Percentiles rank a stretch among this genome's conserved stretches.
These are phyloP conservation scores for Rhynchospora pubera DNA, from an alignment of 176 grass and related monocot genomes.

Conservation along the genomic window DNA sequence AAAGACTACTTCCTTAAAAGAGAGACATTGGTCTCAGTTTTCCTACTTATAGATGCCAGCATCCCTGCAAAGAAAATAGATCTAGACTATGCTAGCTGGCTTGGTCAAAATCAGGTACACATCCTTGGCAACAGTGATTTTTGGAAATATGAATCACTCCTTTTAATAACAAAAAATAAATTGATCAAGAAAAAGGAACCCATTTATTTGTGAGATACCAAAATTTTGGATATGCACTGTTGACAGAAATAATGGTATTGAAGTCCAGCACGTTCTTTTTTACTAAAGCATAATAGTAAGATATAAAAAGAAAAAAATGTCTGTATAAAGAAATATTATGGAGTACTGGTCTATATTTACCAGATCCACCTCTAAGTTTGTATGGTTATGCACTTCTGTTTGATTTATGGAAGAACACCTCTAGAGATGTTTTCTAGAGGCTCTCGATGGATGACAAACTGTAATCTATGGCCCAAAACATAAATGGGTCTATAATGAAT, in stretches of 20 bases:
- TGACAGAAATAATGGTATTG: neutral
- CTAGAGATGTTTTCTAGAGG: neutral
- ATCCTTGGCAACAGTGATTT: neutral
- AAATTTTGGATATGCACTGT: neutral
- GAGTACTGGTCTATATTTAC: neutral
- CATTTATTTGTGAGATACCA: neutral
- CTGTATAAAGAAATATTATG: neutral
- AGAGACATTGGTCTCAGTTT: slow-evolving; percentile 72
- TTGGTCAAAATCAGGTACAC: slow-evolving; percentile 80
- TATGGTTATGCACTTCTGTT: neutral
- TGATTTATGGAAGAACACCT: neutral
- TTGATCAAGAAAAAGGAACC: neutral
- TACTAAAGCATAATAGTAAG: neutral
- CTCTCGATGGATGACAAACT: neutral
- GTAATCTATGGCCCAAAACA: neutral
- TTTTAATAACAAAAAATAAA: neutral
- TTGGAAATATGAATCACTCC: neutral
- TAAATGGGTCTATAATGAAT: neutral
- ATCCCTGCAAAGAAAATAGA: slow-evolving; percentile 97
- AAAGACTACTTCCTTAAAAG: slow-evolving; percentile 79
- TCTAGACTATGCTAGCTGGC: slow-evolving; percentile 98
- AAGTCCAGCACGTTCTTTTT: neutral
- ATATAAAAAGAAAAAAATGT: neutral
- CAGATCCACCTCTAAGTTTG: neutral
- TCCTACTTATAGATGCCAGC: slow-evolving; percentile 96